phyloP scores from a whole-genome alignment of 805 yeast genomes.

The Torulaspora quercuum region DNA sequence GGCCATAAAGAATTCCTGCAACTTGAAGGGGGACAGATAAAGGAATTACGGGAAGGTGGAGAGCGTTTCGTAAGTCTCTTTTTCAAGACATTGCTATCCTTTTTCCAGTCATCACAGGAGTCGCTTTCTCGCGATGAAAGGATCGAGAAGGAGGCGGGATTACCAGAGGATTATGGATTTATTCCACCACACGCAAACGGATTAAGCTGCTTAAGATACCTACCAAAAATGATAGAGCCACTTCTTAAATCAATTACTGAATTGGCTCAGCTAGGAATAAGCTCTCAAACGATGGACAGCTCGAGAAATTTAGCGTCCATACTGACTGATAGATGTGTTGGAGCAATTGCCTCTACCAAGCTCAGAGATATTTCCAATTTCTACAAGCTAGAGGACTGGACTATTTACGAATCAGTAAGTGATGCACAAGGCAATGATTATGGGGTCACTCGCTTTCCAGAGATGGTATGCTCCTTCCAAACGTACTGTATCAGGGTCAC shows the following conservation, averaged over 20 bases:
- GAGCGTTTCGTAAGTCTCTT: slow-evolving; percentile 40
- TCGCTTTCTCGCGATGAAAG: slow-evolving; percentile 8
- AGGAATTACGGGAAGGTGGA: slow-evolving; percentile 40
- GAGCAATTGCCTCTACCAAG: slow-evolving; percentile 51
- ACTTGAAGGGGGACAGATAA: slow-evolving; percentile 45
- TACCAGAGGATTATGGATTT: slow-evolving; percentile 46
- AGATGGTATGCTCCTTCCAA: slow-evolving; percentile 36
- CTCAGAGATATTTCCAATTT: slow-evolving; percentile 46
- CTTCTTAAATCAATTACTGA: slow-evolving; percentile 43
- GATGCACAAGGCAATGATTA: slow-evolving; percentile 21
- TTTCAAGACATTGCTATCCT: slow-evolving; percentile 27
- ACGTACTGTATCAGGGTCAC: slow-evolving; percentile 35
- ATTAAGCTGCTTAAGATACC: slow-evolving; percentile 52
- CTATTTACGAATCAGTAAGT: slow-evolving; percentile 29
- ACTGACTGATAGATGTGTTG: slow-evolving; percentile 43
- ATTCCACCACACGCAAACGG: slow-evolving; percentile 65
- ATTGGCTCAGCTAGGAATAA: slow-evolving; percentile 43
- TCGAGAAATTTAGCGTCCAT: slow-evolving; percentile 38
- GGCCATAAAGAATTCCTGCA: slow-evolving; percentile 39
- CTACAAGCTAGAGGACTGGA: slow-evolving; percentile 42
- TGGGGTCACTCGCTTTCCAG: slow-evolving; percentile 41
- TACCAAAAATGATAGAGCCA: slow-evolving; percentile 45
- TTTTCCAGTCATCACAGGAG: slow-evolving; percentile 38
- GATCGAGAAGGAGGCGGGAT: slow-evolving; percentile 28
- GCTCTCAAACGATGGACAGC: slow-evolving; percentile 38